Base-by-base conservation (phyloP, 2,329 filamentous ascomycete genomes). In the Zymoseptoria brevis region DNA sequence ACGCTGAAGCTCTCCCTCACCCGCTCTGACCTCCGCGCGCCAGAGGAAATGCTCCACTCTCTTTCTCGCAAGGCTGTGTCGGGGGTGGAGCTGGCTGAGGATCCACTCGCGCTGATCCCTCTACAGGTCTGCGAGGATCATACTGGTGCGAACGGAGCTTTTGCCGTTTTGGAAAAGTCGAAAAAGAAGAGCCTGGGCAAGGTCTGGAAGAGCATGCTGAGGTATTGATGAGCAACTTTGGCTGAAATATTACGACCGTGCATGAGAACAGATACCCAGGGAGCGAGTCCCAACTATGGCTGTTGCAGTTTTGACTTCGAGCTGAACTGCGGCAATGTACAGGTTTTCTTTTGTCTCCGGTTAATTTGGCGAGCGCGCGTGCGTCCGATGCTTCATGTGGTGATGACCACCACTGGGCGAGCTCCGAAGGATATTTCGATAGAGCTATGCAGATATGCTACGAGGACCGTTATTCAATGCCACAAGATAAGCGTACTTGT, bases 1-100 rank as follows among this genome's bases (percentile, higher is more conserved):
- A 97, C 94, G 2, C 76, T 97, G 54, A 89, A 92, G 54, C 96
- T 97, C 91, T 97, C 93, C 0, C 81, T 97, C 57, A 97, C 94
- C 3, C 81, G 92, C 53, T 89, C 91, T 0, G 93, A 97, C 71
- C 80, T 97, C 53, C 86, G 91, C 50, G 86, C 87, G 4, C 80
- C 86, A 62, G 88, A 93, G 62, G 84, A 87, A 9, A 80, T 86
- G 61, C 80, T 89, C 16, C 89, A 91, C 67, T 85, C 85, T 50
- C 76, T 76, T 24, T 57, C 66, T 35, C 56, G 63, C 16, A 64
- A 59, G 19, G 58, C 66, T 29, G 58, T 57, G 2, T 64, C 61
- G 19, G 64, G 59, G 11, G 64, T 64, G n/a, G 63, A 65, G n/a
- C 51, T 67, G 6, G 62, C 62, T 21, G 62, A 60, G n/a, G 78